A percentile compares a stretch with the other conserved stretches of the same genome.
Evolutionary conservation across 2,329 filamentous ascomycete species (phyloP).

Genomic region (Pseudogymnoascus sp.): DNA sequence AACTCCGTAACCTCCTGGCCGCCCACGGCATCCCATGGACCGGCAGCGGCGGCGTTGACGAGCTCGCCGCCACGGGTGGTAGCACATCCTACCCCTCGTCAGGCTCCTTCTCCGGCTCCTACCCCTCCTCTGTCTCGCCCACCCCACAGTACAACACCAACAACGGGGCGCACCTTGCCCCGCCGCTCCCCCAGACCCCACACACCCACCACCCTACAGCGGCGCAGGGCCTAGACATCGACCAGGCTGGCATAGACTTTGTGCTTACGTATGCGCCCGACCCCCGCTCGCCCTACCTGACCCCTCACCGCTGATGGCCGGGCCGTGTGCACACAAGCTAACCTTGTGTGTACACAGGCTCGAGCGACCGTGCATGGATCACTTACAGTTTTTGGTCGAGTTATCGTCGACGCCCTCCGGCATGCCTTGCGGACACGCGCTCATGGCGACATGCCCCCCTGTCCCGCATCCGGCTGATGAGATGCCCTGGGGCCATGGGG

Average conservation of each 20-base stretch:
- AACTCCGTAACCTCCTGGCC: conserved; percentile 51
- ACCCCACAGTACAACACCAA: conserved; percentile 3
- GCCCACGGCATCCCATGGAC: conserved; percentile 42
- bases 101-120: conserved; percentile 53
- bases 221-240: conserved; percentile 52
- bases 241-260: conserved; percentile 81
- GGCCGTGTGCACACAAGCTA: conserved; percentile 31
- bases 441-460: conserved; percentile 89
- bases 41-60: conserved; percentile 25
- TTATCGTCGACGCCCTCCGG: conserved; percentile 46
- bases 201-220: not conserved
- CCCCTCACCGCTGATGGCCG: not conserved
- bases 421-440: conserved; percentile 74
- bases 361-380: conserved; percentile 88
- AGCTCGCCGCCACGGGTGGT: conserved; percentile 31
- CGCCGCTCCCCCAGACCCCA: not conserved
- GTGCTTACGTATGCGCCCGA: conserved; percentile 71
- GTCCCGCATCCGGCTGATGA: conserved; percentile 37
- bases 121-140: not conserved
- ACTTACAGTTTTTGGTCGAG: conserved; percentile 66
- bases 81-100: conserved; percentile 40
- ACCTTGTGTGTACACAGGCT: conserved; percentile 49
- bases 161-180: not conserved
- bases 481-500: conserved; percentile 43
- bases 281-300: conserved; percentile 16